Base-by-base conservation (phyloP, 106 monocot genomes). In the Platanthera guangdongensis region DNA sequence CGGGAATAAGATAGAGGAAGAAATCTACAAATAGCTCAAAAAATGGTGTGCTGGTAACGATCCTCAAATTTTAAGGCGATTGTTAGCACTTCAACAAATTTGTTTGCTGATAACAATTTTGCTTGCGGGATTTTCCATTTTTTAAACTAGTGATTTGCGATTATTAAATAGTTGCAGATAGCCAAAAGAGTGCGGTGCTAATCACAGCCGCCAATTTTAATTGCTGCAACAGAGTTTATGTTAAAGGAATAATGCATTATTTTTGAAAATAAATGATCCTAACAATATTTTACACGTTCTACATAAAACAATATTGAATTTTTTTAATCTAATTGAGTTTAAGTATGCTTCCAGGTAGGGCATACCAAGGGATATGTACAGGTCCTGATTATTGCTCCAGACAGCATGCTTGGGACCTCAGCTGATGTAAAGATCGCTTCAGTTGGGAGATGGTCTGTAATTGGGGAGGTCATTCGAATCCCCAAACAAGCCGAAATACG, bases 351-450 rank as follows among this genome's bases (percentile, higher is more conserved):
- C 39, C 78, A 99, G 99, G 99, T 94, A 9, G 99, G 99, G 6
- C 99, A 99, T 84, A 99, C 99, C 9, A 94, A 99, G 77, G 92
- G 90, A 47, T 99, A 99, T 74, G 76, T 99, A 18, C 97, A 99
- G 68, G 97, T 94, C 39, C 89, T 99, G n/a, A 85, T 99, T 9
- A 55, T 88, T 83, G 94, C 88, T 30, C 90, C 94, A 48, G 92
- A 92, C 14, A 87, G 74, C 62, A 82, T 94, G 80, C 74, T 99
- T 49, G 99, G 99, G 13, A 88, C 88, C 39, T 88, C 86, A 48
- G 74, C 68, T 3, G 76, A 92, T 46, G 94, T 83, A 9, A 94
- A 83, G 82, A 92, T 99, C 50, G 90, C 88, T 53, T 88, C 94
- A 13, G 78, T 87, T 8, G 94, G 92, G 48, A 88, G 99, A 71